Percentiles rank a stretch among this genome's conserved stretches.
phyloP scores from a whole-genome alignment of 331 rosid genomes.

The Pyrus hybrid region DNA sequence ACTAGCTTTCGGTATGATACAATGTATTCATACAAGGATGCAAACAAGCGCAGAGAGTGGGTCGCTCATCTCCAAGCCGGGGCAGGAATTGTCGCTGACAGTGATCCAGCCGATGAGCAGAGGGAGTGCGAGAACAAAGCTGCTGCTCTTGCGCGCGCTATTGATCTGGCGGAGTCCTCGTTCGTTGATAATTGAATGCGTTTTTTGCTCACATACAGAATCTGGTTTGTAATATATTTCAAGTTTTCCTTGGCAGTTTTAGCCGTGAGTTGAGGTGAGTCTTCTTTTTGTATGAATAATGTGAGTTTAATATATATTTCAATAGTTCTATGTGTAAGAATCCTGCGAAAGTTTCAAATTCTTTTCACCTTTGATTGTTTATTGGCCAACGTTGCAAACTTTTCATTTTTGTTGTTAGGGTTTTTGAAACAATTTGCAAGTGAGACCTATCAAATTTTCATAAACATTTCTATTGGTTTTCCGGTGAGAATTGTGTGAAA shows the following conservation, averaged over 20 bases:
- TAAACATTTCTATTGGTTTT: neutral
- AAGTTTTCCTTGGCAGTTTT: neutral
- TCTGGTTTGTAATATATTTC: neutral
- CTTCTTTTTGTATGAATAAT: neutral
- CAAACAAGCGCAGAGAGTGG: slow-evolving; percentile 72
- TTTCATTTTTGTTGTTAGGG: neutral
- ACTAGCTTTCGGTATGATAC: slow-evolving; percentile 66
- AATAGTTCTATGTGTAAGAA: no score
- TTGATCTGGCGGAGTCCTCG: slow-evolving; percentile 92
- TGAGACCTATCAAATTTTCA: neutral
- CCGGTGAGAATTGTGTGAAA: neutral
- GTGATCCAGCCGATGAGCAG: slow-evolving; percentile 83
- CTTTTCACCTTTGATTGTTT: no score
- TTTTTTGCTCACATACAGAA: neutral
- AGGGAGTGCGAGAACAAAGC: slow-evolving; percentile 95
- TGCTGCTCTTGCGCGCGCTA: slow-evolving; percentile 85
- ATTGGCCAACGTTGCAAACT: no score
- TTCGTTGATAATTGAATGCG: slow-evolving; percentile 36
- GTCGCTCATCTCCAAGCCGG: slow-evolving; percentile 89
- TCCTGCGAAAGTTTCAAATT: no score
- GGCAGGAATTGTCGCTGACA: slow-evolving; percentile 94
- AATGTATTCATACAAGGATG: slow-evolving; percentile 82
- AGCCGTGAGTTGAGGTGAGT: neutral
- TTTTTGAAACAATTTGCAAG: neutral
- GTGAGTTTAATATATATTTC: neutral